A percentile compares a stretch with the other conserved stretches of the same genome.
Evolutionary conservation across 371 early-diverging fungal species (phyloP).

Genomic region (Actinomortierella ambigua): DNA sequence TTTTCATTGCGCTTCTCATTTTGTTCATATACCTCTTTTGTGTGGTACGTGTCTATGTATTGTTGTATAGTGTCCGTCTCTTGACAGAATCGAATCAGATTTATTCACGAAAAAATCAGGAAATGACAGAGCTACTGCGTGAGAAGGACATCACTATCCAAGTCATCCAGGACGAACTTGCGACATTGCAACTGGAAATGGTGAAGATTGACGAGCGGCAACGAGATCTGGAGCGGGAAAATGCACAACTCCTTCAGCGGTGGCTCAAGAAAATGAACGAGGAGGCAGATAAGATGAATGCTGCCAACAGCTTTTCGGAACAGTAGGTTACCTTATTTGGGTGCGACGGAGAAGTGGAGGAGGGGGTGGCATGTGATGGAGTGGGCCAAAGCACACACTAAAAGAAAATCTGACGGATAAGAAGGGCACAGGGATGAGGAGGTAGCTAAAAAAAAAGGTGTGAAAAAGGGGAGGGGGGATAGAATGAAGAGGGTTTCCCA

Average conservation of each 20-base stretch:
- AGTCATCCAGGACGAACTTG: constrained; percentile 92
- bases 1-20: neutral
- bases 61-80: constrained; percentile 49
- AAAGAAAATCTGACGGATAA: no score
- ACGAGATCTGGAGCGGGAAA: constrained; percentile 78
- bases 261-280: constrained; percentile 94
- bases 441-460: no score
- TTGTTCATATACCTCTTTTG: constrained; percentile 2
- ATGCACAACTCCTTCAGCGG: constrained; percentile 83
- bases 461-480: no score
- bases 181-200: constrained; percentile 90
- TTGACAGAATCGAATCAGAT: constrained; percentile 51
- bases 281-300: constrained; percentile 93
- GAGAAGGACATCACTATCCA: constrained; percentile 92
- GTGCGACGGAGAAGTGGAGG: no score
- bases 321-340: constrained; percentile 55
- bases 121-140: constrained; percentile 60
- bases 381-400: no score
- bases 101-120: constrained; percentile 54
- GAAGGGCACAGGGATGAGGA: no score
- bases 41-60: constrained; percentile 1
- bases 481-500: no score
- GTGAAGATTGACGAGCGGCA: constrained; percentile 82
- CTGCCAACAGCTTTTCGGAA: constrained; percentile 85
- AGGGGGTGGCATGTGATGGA: no score